These are phyloP conservation scores for Pezicula carpinea DNA, from an alignment of 2,329 filamentous ascomycete species.

Conservation along the genomic window DNA sequence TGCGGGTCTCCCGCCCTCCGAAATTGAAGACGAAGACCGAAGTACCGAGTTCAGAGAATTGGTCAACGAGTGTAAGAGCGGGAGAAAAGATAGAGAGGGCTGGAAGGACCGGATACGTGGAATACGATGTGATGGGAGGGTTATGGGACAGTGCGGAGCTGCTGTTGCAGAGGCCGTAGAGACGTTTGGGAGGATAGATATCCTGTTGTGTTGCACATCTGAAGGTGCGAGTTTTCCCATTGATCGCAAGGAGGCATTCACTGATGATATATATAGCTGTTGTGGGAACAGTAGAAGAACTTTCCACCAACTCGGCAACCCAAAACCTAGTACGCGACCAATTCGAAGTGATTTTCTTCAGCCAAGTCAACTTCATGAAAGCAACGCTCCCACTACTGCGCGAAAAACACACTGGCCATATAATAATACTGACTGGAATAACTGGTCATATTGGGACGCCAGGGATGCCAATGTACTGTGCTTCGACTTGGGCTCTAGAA, in stretches of 20 bases:
- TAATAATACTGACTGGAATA: conserved; percentile 84
- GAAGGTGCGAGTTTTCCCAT: conserved; percentile 53
- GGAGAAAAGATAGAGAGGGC: conserved; percentile 61
- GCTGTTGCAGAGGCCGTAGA: conserved; percentile 83
- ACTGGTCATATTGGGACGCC: conserved; percentile 92
- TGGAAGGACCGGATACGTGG: conserved; percentile 75
- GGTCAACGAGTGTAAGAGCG: conserved; percentile 63
- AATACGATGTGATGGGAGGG: conserved; percentile 58
- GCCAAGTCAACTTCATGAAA: conserved; percentile 93
- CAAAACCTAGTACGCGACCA: conserved; percentile 81
- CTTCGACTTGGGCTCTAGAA: conserved; percentile 90
- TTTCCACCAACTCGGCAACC: conserved; percentile 67
- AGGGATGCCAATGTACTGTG: conserved; percentile 84
- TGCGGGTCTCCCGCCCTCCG: conserved; percentile 72
- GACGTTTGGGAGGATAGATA: conserved; percentile 82
- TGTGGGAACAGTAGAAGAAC: conserved; percentile 86
- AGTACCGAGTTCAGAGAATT: conserved; percentile 78
- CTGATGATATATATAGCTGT: conserved; percentile 51
- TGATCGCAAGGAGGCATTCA: not conserved
- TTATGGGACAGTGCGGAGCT: conserved; percentile 40
- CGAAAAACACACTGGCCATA: conserved; percentile 77
- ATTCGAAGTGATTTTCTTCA: conserved; percentile 93
- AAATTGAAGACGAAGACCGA: conserved; percentile 72
- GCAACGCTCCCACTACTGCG: conserved; percentile 77
- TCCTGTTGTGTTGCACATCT: conserved; percentile 83